Evolutionary conservation across 768 basidiomycete genomes (phyloP).

Genomic region (Termitomyces sp.): DNA sequence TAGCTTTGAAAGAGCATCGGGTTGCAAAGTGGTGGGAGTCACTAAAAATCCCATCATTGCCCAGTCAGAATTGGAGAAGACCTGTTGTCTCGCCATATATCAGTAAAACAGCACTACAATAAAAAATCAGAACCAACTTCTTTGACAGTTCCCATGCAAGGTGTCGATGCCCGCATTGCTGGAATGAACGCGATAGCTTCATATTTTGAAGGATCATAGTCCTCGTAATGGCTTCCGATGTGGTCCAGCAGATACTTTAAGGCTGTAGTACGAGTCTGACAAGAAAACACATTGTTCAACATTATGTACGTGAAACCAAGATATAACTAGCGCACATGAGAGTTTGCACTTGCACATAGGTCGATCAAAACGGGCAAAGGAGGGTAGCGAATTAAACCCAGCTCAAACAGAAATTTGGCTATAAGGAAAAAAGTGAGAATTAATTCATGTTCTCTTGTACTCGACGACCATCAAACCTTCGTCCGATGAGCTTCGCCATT

Average conservation of each 20-base stretch:
- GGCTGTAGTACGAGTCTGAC: conserved; percentile 50
- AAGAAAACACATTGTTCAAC: neutral
- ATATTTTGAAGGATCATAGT: conserved; percentile 57
- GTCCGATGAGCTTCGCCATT: conserved; percentile 81
- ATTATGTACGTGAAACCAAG: neutral
- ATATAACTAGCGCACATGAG: conserved; percentile 24
- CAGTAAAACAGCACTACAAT: neutral
- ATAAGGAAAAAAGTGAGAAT: conserved; percentile 1
- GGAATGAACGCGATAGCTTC: conserved; percentile 75
- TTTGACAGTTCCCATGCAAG: conserved; percentile 55
- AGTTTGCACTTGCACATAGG: conserved; percentile 60
- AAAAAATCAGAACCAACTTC: conserved; percentile 45
- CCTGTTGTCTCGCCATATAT: conserved; percentile 36
- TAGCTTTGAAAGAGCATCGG: conserved; percentile 58
- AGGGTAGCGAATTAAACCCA: conserved; percentile 70
- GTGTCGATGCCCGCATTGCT: conserved; percentile 50
- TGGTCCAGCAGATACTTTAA: conserved; percentile 85
- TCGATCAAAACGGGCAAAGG: conserved; percentile 62
- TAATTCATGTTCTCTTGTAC: neutral
- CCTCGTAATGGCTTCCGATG: conserved; percentile 52
- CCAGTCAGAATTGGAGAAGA: conserved; percentile 68
- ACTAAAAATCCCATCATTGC: conserved; percentile 74
- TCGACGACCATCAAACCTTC: conserved; percentile 62
- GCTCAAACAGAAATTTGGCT: conserved; percentile 79
- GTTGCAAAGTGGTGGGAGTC: conserved; percentile 49